Percentiles rank a stretch among this genome's conserved stretches.
These are phyloP conservation scores for Pyrus betulifolia DNA, from an alignment of 306 rosid species.

Conservation along the genomic window DNA sequence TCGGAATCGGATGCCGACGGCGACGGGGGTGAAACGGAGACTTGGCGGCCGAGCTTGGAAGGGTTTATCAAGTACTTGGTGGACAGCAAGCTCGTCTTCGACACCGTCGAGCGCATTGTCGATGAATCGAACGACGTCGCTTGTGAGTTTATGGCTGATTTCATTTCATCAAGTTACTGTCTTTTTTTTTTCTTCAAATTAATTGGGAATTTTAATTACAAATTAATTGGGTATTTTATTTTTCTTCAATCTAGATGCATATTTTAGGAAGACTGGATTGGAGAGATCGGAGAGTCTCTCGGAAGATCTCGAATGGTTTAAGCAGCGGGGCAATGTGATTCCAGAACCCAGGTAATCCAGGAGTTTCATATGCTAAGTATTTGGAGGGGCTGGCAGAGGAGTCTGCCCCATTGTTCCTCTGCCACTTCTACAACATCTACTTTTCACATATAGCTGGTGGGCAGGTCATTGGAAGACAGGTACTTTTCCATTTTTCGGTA, in stretches of 20 bases:
- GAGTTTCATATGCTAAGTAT: constrained; percentile 62
- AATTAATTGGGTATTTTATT: not conserved
- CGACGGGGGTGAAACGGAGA: constrained; percentile 13
- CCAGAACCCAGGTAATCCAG: constrained; percentile 55
- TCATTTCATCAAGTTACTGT: not conserved
- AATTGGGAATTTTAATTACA: not conserved
- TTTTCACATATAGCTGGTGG: constrained; percentile 79
- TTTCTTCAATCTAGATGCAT: constrained; percentile 39
- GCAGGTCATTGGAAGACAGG: constrained; percentile 69
- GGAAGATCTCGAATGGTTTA: constrained; percentile 67
- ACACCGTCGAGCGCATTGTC: constrained; percentile 65
- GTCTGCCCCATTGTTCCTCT: constrained; percentile 70
- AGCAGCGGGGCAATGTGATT: constrained; percentile 43
- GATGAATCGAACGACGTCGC: constrained; percentile 67
- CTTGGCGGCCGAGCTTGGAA: constrained; percentile 59
- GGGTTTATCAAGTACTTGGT: constrained; percentile 64
- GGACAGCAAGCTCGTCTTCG: constrained; percentile 62
- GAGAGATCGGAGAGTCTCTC: constrained; percentile 56
- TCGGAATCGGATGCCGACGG: constrained; percentile 10
- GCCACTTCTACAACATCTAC: constrained; percentile 75
- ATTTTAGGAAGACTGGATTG: constrained; percentile 78
- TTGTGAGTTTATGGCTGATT: constrained; percentile 30
- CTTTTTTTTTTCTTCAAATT: not conserved
- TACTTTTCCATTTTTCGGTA: not conserved
- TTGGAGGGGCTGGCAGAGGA: constrained; percentile 53